Evolutionary conservation across 139 green algal genomes (phyloP), one percentile per base, ranked within the genome.

Genomic region (Desmodesmus armatus): DNA sequence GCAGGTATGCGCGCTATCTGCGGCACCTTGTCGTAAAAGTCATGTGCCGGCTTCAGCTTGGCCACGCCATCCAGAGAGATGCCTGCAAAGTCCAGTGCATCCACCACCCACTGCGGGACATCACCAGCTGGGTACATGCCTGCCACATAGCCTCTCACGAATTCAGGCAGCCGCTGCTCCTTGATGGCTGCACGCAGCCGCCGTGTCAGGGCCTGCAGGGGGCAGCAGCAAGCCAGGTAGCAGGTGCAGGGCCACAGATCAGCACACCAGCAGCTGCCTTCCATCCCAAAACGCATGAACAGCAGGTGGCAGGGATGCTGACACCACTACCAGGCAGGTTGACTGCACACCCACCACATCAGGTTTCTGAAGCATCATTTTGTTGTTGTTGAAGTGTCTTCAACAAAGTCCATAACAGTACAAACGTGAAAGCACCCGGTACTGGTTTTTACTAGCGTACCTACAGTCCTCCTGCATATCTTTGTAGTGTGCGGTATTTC

Each of bases 61-160:
- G 78, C 85, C 7, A 91, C 82, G 0, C 82, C 87, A 21, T 89
- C 78, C 43, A 95, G 85, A 19, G 41, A 60, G 29, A 96, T 96
- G 19, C 81, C 90, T 19, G 93, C 87, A 21, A 90, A 85, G 1
- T 72, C 86, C 65, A 94, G 92, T 15, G 92, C 92, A 13, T 94
- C 91, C 0, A 84, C 73, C 70, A 95, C 92, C 92, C 92, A 96
- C 43, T 92, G 73, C 1, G 92, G 92, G 31, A 93, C 78, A 69
- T 93, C 87, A 0, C 90, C 90, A 47, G 31, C 74, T 0, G 94
- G 94, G 86, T 94, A 97, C 87, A 96, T 94, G 29, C 65, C 75
- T 0, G 23, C 7, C 11, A 98, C 79, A 82, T 93, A 98, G 51
- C 86, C 17, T 13, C 87, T 87, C 43, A 96, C 95, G 87, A 92